Conservation (phyloP, 305 asterid species). For the Ajuga reptans region DNA sequence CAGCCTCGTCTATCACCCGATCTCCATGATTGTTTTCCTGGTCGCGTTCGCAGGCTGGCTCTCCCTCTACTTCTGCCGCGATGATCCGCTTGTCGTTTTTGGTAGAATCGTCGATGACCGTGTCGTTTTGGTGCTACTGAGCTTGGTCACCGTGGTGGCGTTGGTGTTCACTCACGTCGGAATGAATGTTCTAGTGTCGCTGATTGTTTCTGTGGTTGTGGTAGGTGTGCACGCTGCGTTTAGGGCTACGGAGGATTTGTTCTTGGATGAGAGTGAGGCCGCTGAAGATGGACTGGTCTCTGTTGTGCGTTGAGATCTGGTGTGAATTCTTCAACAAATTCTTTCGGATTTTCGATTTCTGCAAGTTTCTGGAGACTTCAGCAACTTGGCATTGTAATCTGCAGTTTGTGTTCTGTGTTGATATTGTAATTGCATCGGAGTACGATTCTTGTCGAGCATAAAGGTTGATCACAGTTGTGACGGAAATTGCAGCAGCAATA, state of each 20-base stretch:
- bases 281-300: slow-evolving; percentile 71
- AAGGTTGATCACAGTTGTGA: background rate
- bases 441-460: background rate
- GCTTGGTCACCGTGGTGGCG: slow-evolving; percentile 58
- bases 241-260: slow-evolving; percentile 65
- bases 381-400: background rate
- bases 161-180: slow-evolving; percentile 59
- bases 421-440: too few species aligned
- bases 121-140: slow-evolving; percentile 39
- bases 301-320: slow-evolving; percentile 40
- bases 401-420: background rate
- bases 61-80: slow-evolving; percentile 49
- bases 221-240: slow-evolving; percentile 50
- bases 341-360: background rate
- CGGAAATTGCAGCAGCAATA: background rate
- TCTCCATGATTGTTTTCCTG: slow-evolving; percentile 69
- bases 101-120: slow-evolving; percentile 55
- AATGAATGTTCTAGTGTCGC: slow-evolving; percentile 51
- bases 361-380: background rate
- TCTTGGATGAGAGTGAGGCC: slow-evolving; percentile 70
- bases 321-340: background rate
- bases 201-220: slow-evolving; percentile 44
- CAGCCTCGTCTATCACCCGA: slow-evolving; percentile 69
- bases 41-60: slow-evolving; percentile 50
- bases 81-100: slow-evolving; percentile 39